These are phyloP conservation scores for Aureobasidium melanogenum DNA, from an alignment of 2,329 filamentous ascomycete species.

Conservation along the genomic window DNA sequence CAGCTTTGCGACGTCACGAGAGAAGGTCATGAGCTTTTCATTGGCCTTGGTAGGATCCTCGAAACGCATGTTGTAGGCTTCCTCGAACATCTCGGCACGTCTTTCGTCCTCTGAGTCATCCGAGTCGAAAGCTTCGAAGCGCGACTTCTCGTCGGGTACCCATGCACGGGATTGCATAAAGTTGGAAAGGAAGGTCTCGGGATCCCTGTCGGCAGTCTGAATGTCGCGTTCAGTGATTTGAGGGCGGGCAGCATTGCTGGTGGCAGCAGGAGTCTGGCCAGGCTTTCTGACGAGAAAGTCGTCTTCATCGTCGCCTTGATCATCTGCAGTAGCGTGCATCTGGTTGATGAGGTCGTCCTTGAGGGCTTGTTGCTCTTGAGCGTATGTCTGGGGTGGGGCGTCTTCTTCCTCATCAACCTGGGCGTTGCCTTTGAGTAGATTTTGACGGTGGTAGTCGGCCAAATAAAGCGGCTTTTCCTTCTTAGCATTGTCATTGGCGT, in stretches of 20 bases:
- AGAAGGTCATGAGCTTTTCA: slow-evolving; percentile 78
- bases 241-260: neutral
- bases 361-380: slow-evolving; percentile 77
- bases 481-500: slow-evolving; percentile 23
- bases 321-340: slow-evolving; percentile 57
- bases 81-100: slow-evolving; percentile 77
- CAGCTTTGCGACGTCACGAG: slow-evolving; percentile 73
- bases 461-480: slow-evolving; percentile 74
- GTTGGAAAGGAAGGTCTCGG: slow-evolving; percentile 87
- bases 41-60: slow-evolving; percentile 86
- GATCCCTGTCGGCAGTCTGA: slow-evolving; percentile 72
- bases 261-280: slow-evolving; percentile 26
- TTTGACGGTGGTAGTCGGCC: slow-evolving; percentile 85
- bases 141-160: slow-evolving; percentile 59
- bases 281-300: slow-evolving; percentile 68
- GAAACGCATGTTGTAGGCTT: slow-evolving; percentile 92
- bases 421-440: slow-evolving; percentile 64
- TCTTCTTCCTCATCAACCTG: slow-evolving; percentile 48
- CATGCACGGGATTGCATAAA: slow-evolving; percentile 90
- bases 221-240: slow-evolving; percentile 53
- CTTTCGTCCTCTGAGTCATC: slow-evolving; percentile 74
- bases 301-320: slow-evolving; percentile 44
- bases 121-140: slow-evolving; percentile 78
- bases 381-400: slow-evolving; percentile 59
- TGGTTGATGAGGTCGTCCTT: slow-evolving; percentile 70